A percentile compares a stretch with the other conserved stretches of the same genome.
Conservation (phyloP, 352 stramenopile species). For the Blastocystis sp. region DNA sequence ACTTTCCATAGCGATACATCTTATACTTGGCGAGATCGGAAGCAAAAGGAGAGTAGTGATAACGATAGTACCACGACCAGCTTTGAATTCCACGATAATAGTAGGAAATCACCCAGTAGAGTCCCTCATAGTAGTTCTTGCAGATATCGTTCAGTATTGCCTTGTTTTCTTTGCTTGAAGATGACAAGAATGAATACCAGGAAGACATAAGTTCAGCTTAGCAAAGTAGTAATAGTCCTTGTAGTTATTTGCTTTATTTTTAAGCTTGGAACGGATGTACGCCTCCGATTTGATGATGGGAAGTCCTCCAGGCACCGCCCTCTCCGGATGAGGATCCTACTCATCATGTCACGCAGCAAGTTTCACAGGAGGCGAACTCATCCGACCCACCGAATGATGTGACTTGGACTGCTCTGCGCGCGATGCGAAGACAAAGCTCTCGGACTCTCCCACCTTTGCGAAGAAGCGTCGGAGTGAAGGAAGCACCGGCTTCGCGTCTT, state of each 20-base stretch:
- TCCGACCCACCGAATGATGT: not conserved
- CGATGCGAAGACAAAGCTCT: slow-evolving; percentile 9
- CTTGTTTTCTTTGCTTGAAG: slow-evolving; percentile 66
- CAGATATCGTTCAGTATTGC: slow-evolving; percentile 78
- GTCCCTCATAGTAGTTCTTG: slow-evolving; percentile 90
- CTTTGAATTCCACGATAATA: slow-evolving; percentile 96
- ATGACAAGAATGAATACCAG: not conserved
- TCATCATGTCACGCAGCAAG: not conserved
- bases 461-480: slow-evolving; percentile 1
- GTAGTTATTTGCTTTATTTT: slow-evolving; percentile 35
- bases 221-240: slow-evolving; percentile 76
- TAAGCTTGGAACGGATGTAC: slow-evolving; percentile 45
- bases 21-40: slow-evolving; percentile 78
- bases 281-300: slow-evolving; percentile 44
- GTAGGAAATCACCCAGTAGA: slow-evolving; percentile 98
- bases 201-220: slow-evolving; percentile 74
- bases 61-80: slow-evolving; percentile 99
- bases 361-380: not conserved
- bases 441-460: not conserved
- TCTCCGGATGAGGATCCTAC: slow-evolving; percentile 17
- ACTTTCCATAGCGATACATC: slow-evolving; percentile 52
- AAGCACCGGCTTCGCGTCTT: slow-evolving; percentile 70
- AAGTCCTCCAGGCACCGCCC: not conserved
- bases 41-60: slow-evolving; percentile 92
- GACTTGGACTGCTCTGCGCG: not conserved